Base-by-base conservation (phyloP, 345 rosid genomes). In the Pelargonium nanum region DNA sequence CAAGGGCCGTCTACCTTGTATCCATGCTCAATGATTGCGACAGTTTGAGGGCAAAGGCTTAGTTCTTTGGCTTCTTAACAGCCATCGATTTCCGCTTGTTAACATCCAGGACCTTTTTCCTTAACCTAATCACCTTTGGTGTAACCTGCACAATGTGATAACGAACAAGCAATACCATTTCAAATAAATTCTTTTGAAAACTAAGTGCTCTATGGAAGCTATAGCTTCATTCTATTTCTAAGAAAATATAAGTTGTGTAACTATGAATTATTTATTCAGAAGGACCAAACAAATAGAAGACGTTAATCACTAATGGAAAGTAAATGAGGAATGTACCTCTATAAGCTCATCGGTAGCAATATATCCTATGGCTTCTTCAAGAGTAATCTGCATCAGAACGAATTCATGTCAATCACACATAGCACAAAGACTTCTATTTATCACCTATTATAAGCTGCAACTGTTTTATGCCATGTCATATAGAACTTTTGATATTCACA, bases 301-400 rank as follows among this genome's bases (percentile, higher is more conserved):
- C 24, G 54, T 1, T 9, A 34, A 48, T 26, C 24, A 24, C 13
- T 13, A 55, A 26, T 17, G 23, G 3, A 30, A 52, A 4, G 23
- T 22, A 6, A 30, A 24, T 6, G 0, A 17, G 50, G 17, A 59
- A 68, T 59, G 61, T 75, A 85, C 99, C 89, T 93, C 99, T 57
- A 93, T 93, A 67, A 89, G 94, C 74, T 89, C 99, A 78, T 89
- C 99, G 16, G 96, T 76, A 44, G 90, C 99, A 24, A 93, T 97
- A 68, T 93, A 93, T 24, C 99, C 97, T 34, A 89, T 87, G 64
- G 96, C 97, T 78, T 93, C 97, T 81, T 93, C 99, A 26, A 89
- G 91, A 32, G 89, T 93, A 87, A 93, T 76, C 99, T 93, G 86
- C 70, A 68, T n/a, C 72, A 24, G 68, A 62, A 62, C 19, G 26